These are phyloP conservation scores for Verticillium nonalfalfae DNA, from an alignment of 2,329 filamentous ascomycete species.

Conservation along the genomic window DNA sequence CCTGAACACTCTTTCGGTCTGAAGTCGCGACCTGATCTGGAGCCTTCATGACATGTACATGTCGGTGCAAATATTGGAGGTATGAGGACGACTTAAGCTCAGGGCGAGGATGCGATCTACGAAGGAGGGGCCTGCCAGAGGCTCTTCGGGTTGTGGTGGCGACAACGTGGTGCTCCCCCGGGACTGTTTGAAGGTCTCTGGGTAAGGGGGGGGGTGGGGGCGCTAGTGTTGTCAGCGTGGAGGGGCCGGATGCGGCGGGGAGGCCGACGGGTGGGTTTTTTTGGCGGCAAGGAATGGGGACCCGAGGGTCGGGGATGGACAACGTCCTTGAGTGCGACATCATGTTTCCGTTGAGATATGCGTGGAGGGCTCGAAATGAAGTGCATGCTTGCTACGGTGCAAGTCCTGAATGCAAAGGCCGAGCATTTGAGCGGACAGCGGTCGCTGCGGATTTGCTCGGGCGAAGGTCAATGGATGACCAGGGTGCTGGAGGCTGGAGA, in stretches of 20 bases:
- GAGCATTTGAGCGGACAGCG: not conserved
- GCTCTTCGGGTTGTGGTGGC: not conserved
- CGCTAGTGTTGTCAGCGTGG: not conserved
- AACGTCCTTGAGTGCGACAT: not conserved
- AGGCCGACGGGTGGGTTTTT: not conserved
- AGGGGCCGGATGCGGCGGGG: not conserved
- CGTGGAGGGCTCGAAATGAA: too few relatives aligned
- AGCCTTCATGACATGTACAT: too few relatives aligned
- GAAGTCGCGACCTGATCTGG: too few relatives aligned
- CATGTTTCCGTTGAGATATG: too few relatives aligned
- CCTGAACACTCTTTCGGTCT: too few relatives aligned
- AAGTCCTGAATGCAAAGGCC: not conserved
- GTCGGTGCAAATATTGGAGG: not conserved
- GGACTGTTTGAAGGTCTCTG: slow-evolving; percentile 1
- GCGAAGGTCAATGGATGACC: not conserved
- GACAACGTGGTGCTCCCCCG: slow-evolving; percentile 7
- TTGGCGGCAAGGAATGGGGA: not conserved
- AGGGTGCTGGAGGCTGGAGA: not conserved
- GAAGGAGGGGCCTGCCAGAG: not conserved
- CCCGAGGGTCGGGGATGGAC: not conserved
- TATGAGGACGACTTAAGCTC: not conserved
- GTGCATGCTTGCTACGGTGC: not conserved
- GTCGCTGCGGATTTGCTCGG: not conserved
- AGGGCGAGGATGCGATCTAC: not conserved
- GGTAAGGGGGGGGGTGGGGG: not conserved